Evolutionary conservation across 805 yeast genomes (phyloP).

Genomic region (Metschnikowia proteae): DNA sequence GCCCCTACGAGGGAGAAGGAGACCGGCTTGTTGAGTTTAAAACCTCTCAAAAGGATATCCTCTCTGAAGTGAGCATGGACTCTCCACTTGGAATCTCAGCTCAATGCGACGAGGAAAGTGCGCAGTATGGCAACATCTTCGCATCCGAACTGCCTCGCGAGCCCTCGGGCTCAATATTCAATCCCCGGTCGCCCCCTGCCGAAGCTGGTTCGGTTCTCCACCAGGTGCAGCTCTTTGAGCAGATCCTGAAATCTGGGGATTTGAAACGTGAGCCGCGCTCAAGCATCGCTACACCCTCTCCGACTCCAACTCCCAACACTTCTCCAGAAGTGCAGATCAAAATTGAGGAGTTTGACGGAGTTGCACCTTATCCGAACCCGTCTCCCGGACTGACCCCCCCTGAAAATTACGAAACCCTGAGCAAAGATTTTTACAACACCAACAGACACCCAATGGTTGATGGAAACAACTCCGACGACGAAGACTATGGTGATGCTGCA

Average conservation of each 20-base stretch:
- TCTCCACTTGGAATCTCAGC: not conserved
- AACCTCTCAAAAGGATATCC: not conserved
- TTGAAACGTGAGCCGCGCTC: not conserved
- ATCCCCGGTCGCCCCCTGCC: not conserved
- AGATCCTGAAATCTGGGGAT: not conserved
- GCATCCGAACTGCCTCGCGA: not conserved
- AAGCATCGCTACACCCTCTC: not conserved
- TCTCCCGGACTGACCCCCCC: not conserved
- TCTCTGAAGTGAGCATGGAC: not conserved
- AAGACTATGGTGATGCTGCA: not conserved
- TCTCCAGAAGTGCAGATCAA: not conserved
- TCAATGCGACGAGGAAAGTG: not conserved
- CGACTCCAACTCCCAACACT: not conserved
- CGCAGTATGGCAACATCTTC: not conserved
- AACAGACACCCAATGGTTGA: not conserved
- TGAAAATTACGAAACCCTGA: not conserved
- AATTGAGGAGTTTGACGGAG: not conserved
- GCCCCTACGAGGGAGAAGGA: not conserved
- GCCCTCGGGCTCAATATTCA: not conserved
- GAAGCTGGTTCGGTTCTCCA: not conserved
- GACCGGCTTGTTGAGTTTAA: not conserved
- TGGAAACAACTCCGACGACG: slow-evolving; percentile 4
- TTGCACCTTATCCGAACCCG: not conserved
- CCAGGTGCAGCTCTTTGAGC: not conserved
- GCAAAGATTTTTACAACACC: not conserved